Evolutionary conservation across 2,329 filamentous ascomycete species (phyloP), one percentile per base, ranked within the genome.

Genomic region (Colletotrichum brevisporum): DNA sequence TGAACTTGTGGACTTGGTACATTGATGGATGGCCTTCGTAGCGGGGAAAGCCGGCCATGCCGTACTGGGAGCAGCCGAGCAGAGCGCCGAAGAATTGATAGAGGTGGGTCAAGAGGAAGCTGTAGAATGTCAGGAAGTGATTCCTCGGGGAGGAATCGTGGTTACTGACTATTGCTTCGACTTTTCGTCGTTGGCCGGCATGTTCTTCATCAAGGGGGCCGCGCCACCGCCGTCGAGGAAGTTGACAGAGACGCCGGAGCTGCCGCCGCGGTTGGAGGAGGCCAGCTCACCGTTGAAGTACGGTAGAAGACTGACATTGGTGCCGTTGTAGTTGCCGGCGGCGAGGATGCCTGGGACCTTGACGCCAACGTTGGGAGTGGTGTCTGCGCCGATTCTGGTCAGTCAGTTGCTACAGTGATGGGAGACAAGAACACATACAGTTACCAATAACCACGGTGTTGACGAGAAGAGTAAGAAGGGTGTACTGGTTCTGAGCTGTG

Each of bases 391-490:
- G 10, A 18, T n/a, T 18, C 39, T 9, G 31, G n/a, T 66, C 10
- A 50, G 57, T 10, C 8, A 4, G 6, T 31, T 55, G 18, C 24
- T 4, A n/a, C 3, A 4, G 2, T n/a, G 2, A 15, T 31, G 27
- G 27, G 27, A 31, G 27, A 9, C 4, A 1, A 9, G 51, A 5
- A 15, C 8, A 69, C 81, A 72, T 75, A 85, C 84, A 89, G 77
- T 89, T 89, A n/a, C 89, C 89, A 72, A 90, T 88, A 70, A 90
- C 87, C 21, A 85, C 89, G 6, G 88, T 90, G 78, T 90, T 90
- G 73, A 91, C 88, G 4, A 91, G 76, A 1, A 88, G 79, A 2
- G 84, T 88, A 73, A 91, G 73, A 2, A 90, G 80, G 1, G 82
- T 85, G 62, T 82, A 78, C 76, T 91, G 88, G 76, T 89, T 90